Conservation (phyloP, 2,329 filamentous ascomycete genomes). For the Clonostachys rosea region DNA sequence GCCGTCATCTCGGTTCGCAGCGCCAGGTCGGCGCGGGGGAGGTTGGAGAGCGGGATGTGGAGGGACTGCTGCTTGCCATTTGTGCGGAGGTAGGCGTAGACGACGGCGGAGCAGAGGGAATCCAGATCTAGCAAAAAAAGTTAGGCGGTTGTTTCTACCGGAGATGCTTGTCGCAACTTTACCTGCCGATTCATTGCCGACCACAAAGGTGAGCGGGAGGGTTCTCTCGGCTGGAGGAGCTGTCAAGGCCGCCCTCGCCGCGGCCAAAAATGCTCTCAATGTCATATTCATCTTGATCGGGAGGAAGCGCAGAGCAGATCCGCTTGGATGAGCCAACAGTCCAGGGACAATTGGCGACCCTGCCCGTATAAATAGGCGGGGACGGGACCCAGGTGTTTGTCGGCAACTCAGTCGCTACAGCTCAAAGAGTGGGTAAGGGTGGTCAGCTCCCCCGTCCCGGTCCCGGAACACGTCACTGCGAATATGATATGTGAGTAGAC, state of each 20-base stretch:
- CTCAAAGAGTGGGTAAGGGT: no score
- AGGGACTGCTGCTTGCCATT: slow-evolving; percentile 47
- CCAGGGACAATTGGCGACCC: no score
- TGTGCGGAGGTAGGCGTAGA: slow-evolving; percentile 71
- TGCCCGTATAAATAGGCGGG: no score
- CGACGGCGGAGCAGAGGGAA: slow-evolving; percentile 69
- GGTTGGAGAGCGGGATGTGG: slow-evolving; percentile 70
- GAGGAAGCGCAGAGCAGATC: no score
- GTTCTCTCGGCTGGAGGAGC: slow-evolving; percentile 35
- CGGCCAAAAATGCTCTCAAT: slow-evolving; percentile 44
- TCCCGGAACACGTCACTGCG: no score
- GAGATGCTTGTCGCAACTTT: slow-evolving; percentile 6
- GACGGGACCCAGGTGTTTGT: no score
- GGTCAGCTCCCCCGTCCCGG: no score
- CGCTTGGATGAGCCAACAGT: no score
- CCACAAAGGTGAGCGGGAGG: slow-evolving; percentile 52
- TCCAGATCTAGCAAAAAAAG: slow-evolving; percentile 60
- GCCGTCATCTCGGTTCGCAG: slow-evolving; percentile 70
- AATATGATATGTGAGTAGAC: no score
- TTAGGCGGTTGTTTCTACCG: not conserved
- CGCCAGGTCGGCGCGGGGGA: slow-evolving; percentile 61
- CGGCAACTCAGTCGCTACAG: no score
- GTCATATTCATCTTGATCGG: slow-evolving; percentile 15
- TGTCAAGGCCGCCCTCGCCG: slow-evolving; percentile 40
- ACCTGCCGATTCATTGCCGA: slow-evolving; percentile 67